These are phyloP conservation scores for Cenchrus americanus DNA, from an alignment of 176 grass and related monocot genomes.

Conservation along the genomic window DNA sequence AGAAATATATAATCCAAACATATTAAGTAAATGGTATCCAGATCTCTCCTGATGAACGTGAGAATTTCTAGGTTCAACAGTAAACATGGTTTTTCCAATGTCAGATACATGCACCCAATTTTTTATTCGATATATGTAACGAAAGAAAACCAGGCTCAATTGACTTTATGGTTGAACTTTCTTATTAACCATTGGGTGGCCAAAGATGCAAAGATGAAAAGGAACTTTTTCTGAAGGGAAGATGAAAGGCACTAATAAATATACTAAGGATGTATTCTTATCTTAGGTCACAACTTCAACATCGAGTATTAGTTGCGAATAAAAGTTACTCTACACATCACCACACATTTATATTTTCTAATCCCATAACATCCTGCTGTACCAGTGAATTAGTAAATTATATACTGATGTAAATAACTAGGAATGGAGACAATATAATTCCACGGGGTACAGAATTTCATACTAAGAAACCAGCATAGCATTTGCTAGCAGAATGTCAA, in stretches of 20 bases:
- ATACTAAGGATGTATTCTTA: slow-evolving; percentile 5
- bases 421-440: too few species aligned
- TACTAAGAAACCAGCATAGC: too few species aligned
- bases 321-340: slow-evolving; percentile 2
- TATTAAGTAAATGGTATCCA: neutral
- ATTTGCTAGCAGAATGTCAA: too few species aligned
- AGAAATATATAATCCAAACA: neutral
- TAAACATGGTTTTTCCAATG: neutral
- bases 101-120: neutral
- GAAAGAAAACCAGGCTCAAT: neutral
- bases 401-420: too few species aligned
- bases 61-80: slow-evolving; percentile 5
- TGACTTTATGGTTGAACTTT: neutral
- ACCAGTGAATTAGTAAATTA: too few species aligned
- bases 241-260: neutral
- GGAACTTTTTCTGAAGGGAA: too few species aligned
- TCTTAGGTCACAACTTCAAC: neutral
- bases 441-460: too few species aligned
- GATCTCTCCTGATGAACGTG: neutral
- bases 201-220: slow-evolving; percentile 17
- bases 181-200: neutral
- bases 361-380: neutral
- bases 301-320: neutral
- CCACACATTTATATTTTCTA: neutral
- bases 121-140: neutral